phyloP scores from a whole-genome alignment of 2,329 filamentous ascomycete species.

The Aspergillus phoenicis region DNA sequence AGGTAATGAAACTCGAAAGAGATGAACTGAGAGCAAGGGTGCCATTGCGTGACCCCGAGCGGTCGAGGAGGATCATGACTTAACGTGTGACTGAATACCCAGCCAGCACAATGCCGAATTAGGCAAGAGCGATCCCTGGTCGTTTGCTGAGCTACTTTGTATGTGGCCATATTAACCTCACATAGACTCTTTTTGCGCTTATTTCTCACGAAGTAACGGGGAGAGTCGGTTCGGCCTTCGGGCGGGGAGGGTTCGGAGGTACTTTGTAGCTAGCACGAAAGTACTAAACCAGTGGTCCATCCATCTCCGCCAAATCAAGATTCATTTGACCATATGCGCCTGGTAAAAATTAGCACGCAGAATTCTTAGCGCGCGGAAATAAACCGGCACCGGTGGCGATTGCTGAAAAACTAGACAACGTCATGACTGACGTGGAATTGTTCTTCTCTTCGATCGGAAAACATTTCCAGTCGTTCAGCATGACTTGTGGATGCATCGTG shows the following conservation, averaged over 20 bases:
- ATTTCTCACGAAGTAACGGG: too few species aligned
- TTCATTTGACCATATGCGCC: neutral
- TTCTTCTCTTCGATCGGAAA: neutral
- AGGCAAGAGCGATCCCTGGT: neutral
- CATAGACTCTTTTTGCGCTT: too few species aligned
- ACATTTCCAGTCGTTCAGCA: neutral
- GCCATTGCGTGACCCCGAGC: conserved; percentile 24
- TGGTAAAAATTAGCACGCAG: neutral
- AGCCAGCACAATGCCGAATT: neutral
- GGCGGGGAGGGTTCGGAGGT: neutral
- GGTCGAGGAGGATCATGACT: too few species aligned
- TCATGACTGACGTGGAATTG: neutral
- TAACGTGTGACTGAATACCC: neutral
- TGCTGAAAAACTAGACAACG: neutral
- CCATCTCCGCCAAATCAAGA: neutral
- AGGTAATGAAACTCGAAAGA: conserved; percentile 49
- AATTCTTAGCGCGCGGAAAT: neutral
- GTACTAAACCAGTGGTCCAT: neutral
- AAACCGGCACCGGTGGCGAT: neutral
- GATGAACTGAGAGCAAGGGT: conserved; percentile 45
- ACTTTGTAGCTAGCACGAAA: neutral
- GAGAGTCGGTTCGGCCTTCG: neutral
- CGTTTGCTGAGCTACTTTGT: too few species aligned
- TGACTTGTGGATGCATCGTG: neutral
- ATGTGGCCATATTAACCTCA: too few species aligned